Conservation (phyloP, 2,329 filamentous ascomycete genomes). For the Penicillium rolfsii region DNA sequence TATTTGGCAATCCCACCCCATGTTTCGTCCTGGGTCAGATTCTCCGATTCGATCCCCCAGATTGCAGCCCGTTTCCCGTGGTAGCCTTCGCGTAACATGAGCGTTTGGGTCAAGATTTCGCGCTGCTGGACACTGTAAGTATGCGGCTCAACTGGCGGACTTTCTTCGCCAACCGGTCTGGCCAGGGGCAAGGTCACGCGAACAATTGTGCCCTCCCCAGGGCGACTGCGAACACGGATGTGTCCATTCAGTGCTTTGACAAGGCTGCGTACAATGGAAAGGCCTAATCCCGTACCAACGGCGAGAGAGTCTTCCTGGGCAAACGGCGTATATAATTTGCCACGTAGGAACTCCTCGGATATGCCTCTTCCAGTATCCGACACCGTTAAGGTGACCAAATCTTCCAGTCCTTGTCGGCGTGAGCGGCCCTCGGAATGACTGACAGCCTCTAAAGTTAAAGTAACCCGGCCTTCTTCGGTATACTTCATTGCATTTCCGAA, state of each 20-base stretch:
- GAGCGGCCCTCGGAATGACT: conserved; percentile 36
- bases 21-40: conserved; percentile 22
- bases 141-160: conserved; percentile 22
- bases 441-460: conserved; percentile 44
- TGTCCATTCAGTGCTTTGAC: conserved; percentile 63
- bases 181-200: conserved; percentile 53
- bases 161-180: conserved; percentile 34
- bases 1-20: conserved; percentile 38
- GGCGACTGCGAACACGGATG: conserved; percentile 60
- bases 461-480: conserved; percentile 57
- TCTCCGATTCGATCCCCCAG: conserved; percentile 30
- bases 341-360: conserved; percentile 62
- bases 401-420: conserved; percentile 38
- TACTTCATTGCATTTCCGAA: conserved; percentile 68
- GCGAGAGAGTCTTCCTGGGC: conserved; percentile 64
- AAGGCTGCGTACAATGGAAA: conserved; percentile 66
- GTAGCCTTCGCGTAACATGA: conserved; percentile 33
- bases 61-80: conserved; percentile 35
- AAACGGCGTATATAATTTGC: conserved; percentile 61
- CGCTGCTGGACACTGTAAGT: conserved; percentile 28
- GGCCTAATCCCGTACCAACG: conserved; percentile 56
- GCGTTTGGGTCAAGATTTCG: conserved; percentile 29
- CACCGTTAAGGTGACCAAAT: conserved; percentile 52
- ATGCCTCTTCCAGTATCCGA: conserved; percentile 70
- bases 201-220: conserved; percentile 60